Evolutionary conservation across 1,139 yeast genomes (phyloP).

Genomic region (Protomyces macrosporus): DNA sequence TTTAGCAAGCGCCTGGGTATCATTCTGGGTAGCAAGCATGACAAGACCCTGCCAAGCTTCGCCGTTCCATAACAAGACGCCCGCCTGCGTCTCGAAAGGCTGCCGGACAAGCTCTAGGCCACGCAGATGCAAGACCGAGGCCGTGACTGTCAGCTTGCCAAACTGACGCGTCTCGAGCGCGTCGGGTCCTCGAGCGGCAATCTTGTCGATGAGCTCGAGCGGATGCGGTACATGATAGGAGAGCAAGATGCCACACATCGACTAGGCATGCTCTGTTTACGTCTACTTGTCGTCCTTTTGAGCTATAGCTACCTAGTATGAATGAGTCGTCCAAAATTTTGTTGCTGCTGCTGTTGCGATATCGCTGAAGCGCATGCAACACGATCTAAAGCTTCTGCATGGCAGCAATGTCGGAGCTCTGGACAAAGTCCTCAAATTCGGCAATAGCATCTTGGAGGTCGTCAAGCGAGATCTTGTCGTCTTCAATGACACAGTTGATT

Average conservation of each 20-base stretch:
- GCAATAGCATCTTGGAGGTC: conserved; percentile 80
- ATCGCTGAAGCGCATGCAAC: not conserved
- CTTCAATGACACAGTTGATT: conserved; percentile 97
- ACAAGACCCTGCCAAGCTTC: conserved; percentile 15
- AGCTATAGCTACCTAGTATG: not conserved
- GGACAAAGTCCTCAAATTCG: conserved; percentile 94
- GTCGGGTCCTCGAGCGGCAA: conserved; percentile 33
- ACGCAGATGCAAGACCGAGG: conserved; percentile 91
- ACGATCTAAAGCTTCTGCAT: conserved; percentile 20
- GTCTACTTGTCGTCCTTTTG: not conserved
- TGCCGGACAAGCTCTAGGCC: conserved; percentile 41
- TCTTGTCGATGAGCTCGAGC: conserved; percentile 5
- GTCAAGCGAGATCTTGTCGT: conserved; percentile 86
- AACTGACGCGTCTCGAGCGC: conserved; percentile 8
- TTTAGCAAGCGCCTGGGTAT: conserved; percentile 46
- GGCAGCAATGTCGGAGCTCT: conserved; percentile 39
- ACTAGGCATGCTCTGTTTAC: not conserved
- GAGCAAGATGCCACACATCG: conserved; percentile 37
- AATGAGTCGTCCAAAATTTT: not conserved
- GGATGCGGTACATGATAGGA: conserved; percentile 6
- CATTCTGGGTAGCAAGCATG: conserved; percentile 39
- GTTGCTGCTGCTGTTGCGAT: not conserved
- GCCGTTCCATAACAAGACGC: conserved; percentile 26
- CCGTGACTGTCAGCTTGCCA: conserved; percentile 43
- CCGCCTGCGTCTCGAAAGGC: conserved; percentile 14